Evolutionary conservation across 129 eudicot genomes (phyloP), one percentile per base, ranked within the genome.

Genomic region (Chrysanthemum makinoi): DNA sequence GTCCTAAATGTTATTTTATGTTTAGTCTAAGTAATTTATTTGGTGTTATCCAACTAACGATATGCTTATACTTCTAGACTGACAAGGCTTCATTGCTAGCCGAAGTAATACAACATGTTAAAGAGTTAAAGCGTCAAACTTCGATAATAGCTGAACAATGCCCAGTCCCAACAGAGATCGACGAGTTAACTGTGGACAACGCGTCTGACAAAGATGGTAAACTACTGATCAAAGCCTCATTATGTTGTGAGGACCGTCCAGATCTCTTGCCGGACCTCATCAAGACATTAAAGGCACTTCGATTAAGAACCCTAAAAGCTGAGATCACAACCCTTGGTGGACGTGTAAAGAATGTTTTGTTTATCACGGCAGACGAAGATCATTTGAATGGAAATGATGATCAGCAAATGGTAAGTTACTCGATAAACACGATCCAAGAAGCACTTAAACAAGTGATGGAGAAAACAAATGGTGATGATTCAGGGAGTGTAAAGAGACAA

Each of bases 41-140:
- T 4, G n/a, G n/a, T 2, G 4, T 5, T 28, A 15, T 10, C 39
- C 66, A 11, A 58, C 57, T 72, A 62, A 50, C 55, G 28, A 4
- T 63, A 3, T 58, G 18, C 47, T 13, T 55, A 49, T 10, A 59
- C 24, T 16, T 28, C 33, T 47, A 94, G 98, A 94, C 98, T 60
- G 98, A 94, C 80, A 94, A 94, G 80, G 98, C 98, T 10, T 94
- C 98, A 47, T 84, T 94, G 83, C 85, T 94, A 43, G 98, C 98
- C 6, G 97, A 94, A 70, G 98, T 94, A 12, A 90, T 94, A 72
- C 96, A 89, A 39, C 98, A 90, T n/a, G 96, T 94, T 65, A 94
- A 87, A 76, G 98, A 94, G 81, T 83, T 89, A 30, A 84, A 88
- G 75, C 85, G 84, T 16, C 97, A 94, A 69, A 89, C 98, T 15